A percentile compares a stretch with the other conserved stretches of the same genome.
Evolutionary conservation across 305 asterid genomes (phyloP).

Genomic region (Solanum hybrid): DNA sequence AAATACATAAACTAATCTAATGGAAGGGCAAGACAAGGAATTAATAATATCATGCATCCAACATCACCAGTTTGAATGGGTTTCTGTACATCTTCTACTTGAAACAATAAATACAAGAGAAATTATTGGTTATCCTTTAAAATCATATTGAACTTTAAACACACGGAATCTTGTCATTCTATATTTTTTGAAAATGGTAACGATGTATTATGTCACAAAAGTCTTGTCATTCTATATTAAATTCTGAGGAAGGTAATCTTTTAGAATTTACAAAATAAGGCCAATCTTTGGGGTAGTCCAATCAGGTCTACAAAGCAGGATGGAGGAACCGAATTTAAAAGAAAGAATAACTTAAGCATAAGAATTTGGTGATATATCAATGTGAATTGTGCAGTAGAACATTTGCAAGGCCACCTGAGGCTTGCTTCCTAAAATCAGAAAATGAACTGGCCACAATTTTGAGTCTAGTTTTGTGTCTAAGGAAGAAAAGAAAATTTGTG

Average conservation of each 20-base stretch:
- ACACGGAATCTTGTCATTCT: neutral
- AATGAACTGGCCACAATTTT: neutral
- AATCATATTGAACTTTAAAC: neutral
- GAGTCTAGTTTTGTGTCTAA: neutral
- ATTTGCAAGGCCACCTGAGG: neutral
- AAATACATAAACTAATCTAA: neutral
- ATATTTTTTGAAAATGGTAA: neutral
- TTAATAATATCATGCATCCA: neutral
- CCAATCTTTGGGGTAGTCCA: neutral
- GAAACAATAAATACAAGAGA: neutral
- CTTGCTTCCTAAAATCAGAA: neutral
- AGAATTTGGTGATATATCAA: neutral
- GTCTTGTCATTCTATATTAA: neutral
- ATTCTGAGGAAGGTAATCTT: neutral
- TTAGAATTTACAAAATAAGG: neutral
- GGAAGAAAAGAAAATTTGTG: neutral
- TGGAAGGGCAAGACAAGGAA: neutral
- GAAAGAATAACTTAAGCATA: neutral
- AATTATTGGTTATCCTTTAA: neutral
- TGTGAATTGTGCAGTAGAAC: neutral
- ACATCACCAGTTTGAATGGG: neutral
- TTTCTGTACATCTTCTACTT: neutral
- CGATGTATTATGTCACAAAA: no score
- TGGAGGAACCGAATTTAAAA: neutral
- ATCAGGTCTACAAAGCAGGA: neutral